Conservation (phyloP, 805 yeast genomes). For the Komagataella kurtzmanii region DNA sequence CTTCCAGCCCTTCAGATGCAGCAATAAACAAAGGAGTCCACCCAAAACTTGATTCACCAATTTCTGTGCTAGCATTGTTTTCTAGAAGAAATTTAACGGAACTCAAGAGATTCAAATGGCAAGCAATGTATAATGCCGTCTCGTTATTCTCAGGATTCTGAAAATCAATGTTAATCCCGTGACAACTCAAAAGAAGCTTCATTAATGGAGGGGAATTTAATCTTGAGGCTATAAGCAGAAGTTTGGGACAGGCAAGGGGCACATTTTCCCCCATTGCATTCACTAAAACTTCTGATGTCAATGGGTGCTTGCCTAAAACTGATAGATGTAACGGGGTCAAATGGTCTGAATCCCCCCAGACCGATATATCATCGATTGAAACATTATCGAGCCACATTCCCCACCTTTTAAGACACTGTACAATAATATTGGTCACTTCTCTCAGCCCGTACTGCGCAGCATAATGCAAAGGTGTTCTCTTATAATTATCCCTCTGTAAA, state of each 20-base stretch:
- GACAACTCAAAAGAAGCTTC: constrained; percentile 33
- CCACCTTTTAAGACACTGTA: constrained; percentile 49
- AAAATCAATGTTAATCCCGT: constrained; percentile 53
- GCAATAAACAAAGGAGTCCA: constrained; percentile 94
- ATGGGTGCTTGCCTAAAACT: constrained; percentile 71
- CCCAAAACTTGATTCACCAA: constrained; percentile 67
- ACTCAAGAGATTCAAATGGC: constrained; percentile 43
- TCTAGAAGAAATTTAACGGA: constrained; percentile 42
- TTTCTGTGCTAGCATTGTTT: constrained; percentile 58
- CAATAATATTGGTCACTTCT: constrained; percentile 42
- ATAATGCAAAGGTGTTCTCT: constrained; percentile 81
- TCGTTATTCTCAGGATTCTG: constrained; percentile 51
- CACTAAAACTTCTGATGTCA: constrained; percentile 51
- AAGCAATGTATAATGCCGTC: constrained; percentile 73
- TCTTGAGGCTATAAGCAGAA: constrained; percentile 57
- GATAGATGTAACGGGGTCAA: constrained; percentile 77
- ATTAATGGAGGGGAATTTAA: constrained; percentile 48
- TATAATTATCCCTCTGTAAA: constrained; percentile 59
- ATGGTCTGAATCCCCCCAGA: constrained; percentile 72
- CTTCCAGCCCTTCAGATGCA: constrained; percentile 67
- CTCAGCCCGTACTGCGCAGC: constrained; percentile 78
- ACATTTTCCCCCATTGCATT: constrained; percentile 23
- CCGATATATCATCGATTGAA: constrained; percentile 39
- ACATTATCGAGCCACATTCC: constrained; percentile 31
- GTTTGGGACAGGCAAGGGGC: constrained; percentile 34